Base-by-base conservation (phyloP, 2,329 filamentous ascomycete genomes). In the Emmonsiellopsis sp. region DNA sequence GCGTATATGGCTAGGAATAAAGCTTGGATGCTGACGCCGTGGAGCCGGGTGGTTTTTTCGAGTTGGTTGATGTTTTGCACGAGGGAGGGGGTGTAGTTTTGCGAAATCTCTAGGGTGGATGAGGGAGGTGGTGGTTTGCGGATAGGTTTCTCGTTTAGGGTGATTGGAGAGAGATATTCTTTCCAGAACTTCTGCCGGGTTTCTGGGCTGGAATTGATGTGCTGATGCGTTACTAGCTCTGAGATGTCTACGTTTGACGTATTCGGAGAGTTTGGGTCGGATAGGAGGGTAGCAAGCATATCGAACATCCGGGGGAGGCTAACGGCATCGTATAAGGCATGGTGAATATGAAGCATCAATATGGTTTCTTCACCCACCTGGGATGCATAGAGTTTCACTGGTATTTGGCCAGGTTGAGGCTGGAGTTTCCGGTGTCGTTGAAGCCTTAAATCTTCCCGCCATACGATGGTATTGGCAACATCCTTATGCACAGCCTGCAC, bases 291-390 rank as follows among this genome's bases (percentile, higher is more conserved):
- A 56, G 76, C 67, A 10, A 85, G 69, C 42, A 78, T 69, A 11
- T 76, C 64, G 21, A 89, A 71, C 5, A 95, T 70, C 0, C 77
- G 65, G 0, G 84, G 80, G 4, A 96, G 73, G 61, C 87, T 93
- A 55, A 94, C 77, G 5, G 85, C 90, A 65, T 96, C 92, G 63
- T 96, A 97, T 0, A 96, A 74, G 0, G 87, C 87, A 65, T 97
- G 91, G 57, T 95, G 90, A 4, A 96, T 84, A 31, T 75, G 75
- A 5, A 89, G 73, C 2, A 78, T 70, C 45, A 70, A 53, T 6
- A 60, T 55, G 58, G 70, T 73, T 13, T 67, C 66, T 27, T 52
- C 53, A 2, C 57, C n/a, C 1, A 56, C 63, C 46, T 64, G 59
- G 21, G 61, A 64, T 6, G 65, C 69, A 55, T 69, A 66, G 5